Base-by-base conservation (phyloP, 371 early-diverging fungal genomes). In the Mortierella sp. region DNA sequence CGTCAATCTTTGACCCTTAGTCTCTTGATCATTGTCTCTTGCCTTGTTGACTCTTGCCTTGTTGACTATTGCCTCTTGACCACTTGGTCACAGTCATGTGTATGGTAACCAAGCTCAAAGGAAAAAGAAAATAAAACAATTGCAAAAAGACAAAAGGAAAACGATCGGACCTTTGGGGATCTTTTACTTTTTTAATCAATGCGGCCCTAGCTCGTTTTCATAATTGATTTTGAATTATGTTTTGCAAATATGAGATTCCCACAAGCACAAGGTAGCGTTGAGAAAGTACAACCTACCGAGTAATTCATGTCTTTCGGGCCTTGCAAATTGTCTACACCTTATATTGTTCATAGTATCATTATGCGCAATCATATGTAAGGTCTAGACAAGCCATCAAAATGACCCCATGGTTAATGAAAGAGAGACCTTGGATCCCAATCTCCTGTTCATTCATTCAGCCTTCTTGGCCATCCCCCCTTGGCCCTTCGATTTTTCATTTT, bases 41-140 rank as follows among this genome's bases (percentile, higher is more conserved):
- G 14, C 16, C 50, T 9, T 14, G 8, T 48, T 48, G 48, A 1
- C 48, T 9, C 48, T 44, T 57, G 57, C 26, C 57, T 55, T 55
- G 55, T 63, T 34, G 63, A 28, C 63, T 14, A 31, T 31, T 11
- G 34, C n/a, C n/a, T 2, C 5, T 63, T 63, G 63, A 8, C 63
- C 34, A 38, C 38, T 65, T 38, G 68, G 68, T 38, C 38, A 3
- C 34, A 31, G 68, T 65, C 68, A 65, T 65, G 68, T 65, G 68
- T 65, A 65, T 42, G 68, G 1, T 24, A 73, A 31, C 50, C 54
- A n/a, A 73, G n/a, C 38, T 34, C 54, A 52, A 63, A 47, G 28
- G 63, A 60, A 74, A 45, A 26, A n/a, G n/a, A n/a, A n/a, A n/a
- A n/a, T n/a, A n/a, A n/a, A n/a, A n/a, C n/a, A n/a, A n/a, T n/a